Evolutionary conservation across 1,284 basidiomycete genomes (phyloP).

Genomic region (Heterobasidion parviporum): DNA sequence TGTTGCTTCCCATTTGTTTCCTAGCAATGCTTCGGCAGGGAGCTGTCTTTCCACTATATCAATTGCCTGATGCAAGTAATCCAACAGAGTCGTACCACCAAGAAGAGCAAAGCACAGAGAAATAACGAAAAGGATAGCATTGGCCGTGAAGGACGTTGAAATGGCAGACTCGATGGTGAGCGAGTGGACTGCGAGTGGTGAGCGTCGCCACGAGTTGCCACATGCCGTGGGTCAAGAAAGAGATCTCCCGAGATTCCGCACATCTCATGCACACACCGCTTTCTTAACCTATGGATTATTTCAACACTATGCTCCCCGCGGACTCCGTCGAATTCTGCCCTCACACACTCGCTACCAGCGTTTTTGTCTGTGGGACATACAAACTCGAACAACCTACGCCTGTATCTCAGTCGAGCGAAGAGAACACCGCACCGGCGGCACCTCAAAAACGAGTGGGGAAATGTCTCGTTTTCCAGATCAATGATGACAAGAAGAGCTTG

Average conservation of each 20-base stretch:
- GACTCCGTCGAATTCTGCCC: constrained; percentile 90
- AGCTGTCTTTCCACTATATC: constrained; percentile 23
- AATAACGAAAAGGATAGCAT: too few relatives aligned
- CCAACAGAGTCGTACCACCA: too few relatives aligned
- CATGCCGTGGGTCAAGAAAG: too few relatives aligned
- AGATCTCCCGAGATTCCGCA: too few relatives aligned
- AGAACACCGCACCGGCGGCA: constrained; percentile 2
- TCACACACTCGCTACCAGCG: constrained; percentile 39
- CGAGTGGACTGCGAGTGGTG: too few relatives aligned
- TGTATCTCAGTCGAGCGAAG: constrained; percentile 1
- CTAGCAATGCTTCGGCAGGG: constrained; percentile 37
- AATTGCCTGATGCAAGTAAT: not conserved
- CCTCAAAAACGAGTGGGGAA: constrained; percentile 46
- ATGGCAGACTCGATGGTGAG: too few relatives aligned
- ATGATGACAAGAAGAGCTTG: constrained; percentile 16
- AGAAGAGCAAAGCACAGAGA: too few relatives aligned
- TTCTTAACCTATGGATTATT: constrained; percentile 9
- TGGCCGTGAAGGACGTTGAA: too few relatives aligned
- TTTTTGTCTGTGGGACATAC: constrained; percentile 90
- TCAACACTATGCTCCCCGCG: constrained; percentile 80
- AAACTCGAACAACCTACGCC: constrained; percentile 39
- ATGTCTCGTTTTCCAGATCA: constrained; percentile 60
- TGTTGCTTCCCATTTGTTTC: constrained; percentile 71
- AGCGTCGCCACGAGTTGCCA: too few relatives aligned
- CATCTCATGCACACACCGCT: too few relatives aligned